phyloP scores from a whole-genome alignment of 345 rosid genomes.

The Noccaea caerulescens region DNA sequence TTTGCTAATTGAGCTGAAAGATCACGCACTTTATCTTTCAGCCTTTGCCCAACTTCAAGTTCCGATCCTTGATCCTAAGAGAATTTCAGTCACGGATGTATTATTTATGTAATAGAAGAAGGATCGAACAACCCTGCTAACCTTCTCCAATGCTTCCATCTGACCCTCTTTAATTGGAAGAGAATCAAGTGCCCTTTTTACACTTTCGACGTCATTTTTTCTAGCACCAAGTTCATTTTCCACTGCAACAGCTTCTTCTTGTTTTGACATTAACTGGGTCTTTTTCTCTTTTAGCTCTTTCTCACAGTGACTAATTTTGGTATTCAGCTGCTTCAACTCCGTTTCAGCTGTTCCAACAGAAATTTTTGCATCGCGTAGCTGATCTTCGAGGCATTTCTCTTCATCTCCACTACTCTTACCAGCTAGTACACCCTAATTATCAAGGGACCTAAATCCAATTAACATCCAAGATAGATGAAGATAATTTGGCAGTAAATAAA shows the following conservation, averaged over 20 bases:
- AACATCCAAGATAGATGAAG: constrained; percentile 29
- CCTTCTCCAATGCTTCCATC: constrained; percentile 93
- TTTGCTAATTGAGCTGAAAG: constrained; percentile 75
- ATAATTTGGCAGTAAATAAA: constrained; percentile 16
- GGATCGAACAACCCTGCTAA: constrained; percentile 28
- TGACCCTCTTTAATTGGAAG: constrained; percentile 74
- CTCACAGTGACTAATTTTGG: constrained; percentile 79
- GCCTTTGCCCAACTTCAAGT: constrained; percentile 71
- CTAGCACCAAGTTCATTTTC: constrained; percentile 75
- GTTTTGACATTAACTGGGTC: constrained; percentile 70
- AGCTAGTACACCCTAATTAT: constrained; percentile 80
- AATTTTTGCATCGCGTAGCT: constrained; percentile 85
- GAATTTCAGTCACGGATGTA: constrained; percentile 30
- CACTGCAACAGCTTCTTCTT: constrained; percentile 73
- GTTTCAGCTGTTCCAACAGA: constrained; percentile 92
- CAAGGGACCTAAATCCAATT: constrained; percentile 27
- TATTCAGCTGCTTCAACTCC: constrained; percentile 79
- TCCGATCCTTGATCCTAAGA: constrained; percentile 76
- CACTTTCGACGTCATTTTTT: constrained; percentile 67
- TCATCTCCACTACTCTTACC: constrained; percentile 95
- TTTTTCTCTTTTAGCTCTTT: constrained; percentile 84
- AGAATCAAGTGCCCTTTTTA: constrained; percentile 61
- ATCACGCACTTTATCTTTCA: constrained; percentile 75
- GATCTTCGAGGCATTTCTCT: constrained; percentile 98
- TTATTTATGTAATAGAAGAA: background rate